Evolutionary conservation across 352 stramenopile species (phyloP).

Genomic region (Pythium apleroticum): DNA sequence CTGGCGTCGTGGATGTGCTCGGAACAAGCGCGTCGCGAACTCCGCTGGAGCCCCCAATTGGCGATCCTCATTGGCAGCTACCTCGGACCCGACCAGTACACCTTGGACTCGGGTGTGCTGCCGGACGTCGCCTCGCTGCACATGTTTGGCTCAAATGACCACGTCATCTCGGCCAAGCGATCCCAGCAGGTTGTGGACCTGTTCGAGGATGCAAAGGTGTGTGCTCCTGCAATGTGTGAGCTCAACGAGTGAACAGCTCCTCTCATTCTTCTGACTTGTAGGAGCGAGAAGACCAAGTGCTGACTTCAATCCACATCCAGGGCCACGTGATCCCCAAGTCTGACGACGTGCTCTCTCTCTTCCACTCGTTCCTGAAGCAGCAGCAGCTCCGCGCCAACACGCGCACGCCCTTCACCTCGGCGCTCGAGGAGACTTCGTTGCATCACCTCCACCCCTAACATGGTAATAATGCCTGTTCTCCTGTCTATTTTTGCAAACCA

Average conservation of each 20-base stretch:
- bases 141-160: slow-evolving; percentile 77
- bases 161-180: slow-evolving; percentile 72
- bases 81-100: slow-evolving; percentile 56
- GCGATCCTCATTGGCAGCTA: slow-evolving; percentile 81
- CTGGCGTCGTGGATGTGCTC: slow-evolving; percentile 83
- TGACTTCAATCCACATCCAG: slow-evolving; percentile 66
- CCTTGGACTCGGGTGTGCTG: slow-evolving; percentile 48
- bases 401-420: slow-evolving; percentile 19
- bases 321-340: slow-evolving; percentile 83
- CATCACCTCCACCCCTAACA: neutral
- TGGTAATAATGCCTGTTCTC: neutral
- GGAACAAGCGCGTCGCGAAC: slow-evolving; percentile 49
- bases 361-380: slow-evolving; percentile 51
- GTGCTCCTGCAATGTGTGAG: slow-evolving; percentile 5
- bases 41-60: slow-evolving; percentile 69
- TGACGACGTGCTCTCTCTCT: slow-evolving; percentile 43
- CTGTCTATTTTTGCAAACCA: neutral
- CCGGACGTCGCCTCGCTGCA: slow-evolving; percentile 64
- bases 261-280: slow-evolving; percentile 15
- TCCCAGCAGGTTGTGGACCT: slow-evolving; percentile 66
- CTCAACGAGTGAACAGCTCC: too few relatives aligned
- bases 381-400: slow-evolving; percentile 28
- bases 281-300: slow-evolving; percentile 44
- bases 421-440: slow-evolving; percentile 16
- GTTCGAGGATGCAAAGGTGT: slow-evolving; percentile 57